These are phyloP conservation scores for Candida frijolesensis DNA, from an alignment of 1,139 yeast genomes.

Conservation along the genomic window DNA sequence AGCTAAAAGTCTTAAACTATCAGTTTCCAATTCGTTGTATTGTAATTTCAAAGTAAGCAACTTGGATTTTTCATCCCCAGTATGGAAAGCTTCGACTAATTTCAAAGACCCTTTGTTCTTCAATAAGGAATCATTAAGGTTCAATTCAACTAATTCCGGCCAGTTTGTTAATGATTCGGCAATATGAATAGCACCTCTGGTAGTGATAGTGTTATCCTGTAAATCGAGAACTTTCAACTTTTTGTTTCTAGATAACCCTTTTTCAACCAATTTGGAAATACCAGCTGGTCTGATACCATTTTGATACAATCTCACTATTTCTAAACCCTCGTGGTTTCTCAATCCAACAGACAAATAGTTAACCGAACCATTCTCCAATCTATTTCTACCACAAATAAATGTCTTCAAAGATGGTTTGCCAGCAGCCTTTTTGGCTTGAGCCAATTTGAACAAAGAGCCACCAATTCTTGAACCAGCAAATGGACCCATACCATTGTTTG, in stretches of 20 bases:
- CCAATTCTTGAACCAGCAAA: slow-evolving; percentile 96
- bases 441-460: slow-evolving; percentile 71
- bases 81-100: slow-evolving; percentile 50
- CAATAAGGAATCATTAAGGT: slow-evolving; percentile 85
- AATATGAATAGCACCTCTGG: slow-evolving; percentile 57
- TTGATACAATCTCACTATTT: slow-evolving; percentile 81
- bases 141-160: slow-evolving; percentile 66
- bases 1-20: slow-evolving; percentile 59
- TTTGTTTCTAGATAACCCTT: slow-evolving; percentile 68
- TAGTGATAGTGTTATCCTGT: slow-evolving; percentile 93
- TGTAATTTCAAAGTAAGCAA: slow-evolving; percentile 73
- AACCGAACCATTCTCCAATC: slow-evolving; percentile 92
- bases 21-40: slow-evolving; percentile 81
- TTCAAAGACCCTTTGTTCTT: slow-evolving; percentile 71
- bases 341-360: slow-evolving; percentile 76
- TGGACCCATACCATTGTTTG: slow-evolving; percentile 98
- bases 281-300: slow-evolving; percentile 97
- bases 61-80: slow-evolving; percentile 34
- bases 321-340: slow-evolving; percentile 71
- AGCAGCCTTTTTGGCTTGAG: slow-evolving; percentile 58
- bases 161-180: slow-evolving; percentile 50
- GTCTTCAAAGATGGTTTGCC: slow-evolving; percentile 61
- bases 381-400: slow-evolving; percentile 93
- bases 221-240: slow-evolving; percentile 74
- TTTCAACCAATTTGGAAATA: slow-evolving; percentile 67